Base-by-base conservation (phyloP, 2,329 filamentous ascomycete genomes). In the Ascochyta fabae region DNA sequence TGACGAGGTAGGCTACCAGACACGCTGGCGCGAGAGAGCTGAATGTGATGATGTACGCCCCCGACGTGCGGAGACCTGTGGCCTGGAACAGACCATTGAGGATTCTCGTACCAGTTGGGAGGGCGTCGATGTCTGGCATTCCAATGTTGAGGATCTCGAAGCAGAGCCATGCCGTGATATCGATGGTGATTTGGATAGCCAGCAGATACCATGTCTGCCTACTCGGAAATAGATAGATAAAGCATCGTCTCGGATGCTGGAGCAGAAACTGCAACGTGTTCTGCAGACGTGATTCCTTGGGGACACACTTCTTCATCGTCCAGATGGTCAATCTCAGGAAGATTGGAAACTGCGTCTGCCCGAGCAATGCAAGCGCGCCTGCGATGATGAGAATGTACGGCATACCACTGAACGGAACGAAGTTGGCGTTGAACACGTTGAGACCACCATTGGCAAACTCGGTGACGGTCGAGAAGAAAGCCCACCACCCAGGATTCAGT, bases 11-110 rank as follows among this genome's bases (percentile, higher is more conserved):
- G 2, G 85, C 72, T 0, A 88, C 79, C 56, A 87, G 82, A 3
- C 88, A 76, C 2, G 84, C 85, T 6, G 86, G 84, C 35, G 76
- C 71, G 1, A 86, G 77, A 1, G 80, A 75, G 3, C 84, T 75
- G 41, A 90, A 86, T 1, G 81, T 78, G 27, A 89, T 84, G 22
- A 89, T 83, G 46, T 88, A 87, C 61, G 89, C 88, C 0, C 87
- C 88, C 15, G 85, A 86, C 8, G 85, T 85, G 6, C 88, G 83
- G 5, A 89, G 84, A 50, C 69, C 79, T 56, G 86, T 68, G 1
- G 84, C 84, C 67, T 88, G 85, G 64, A 90, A 90, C 3, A 89
- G 76, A 0, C 87, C 87, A 60, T 87, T 86, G 22, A 90, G 75
- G 4, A 87, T 77, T 1, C 86, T 81, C 15, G 82, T 81, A 0